phyloP scores from a whole-genome alignment of 352 stramenopile genomes.

The Phytophthora citricola region DNA sequence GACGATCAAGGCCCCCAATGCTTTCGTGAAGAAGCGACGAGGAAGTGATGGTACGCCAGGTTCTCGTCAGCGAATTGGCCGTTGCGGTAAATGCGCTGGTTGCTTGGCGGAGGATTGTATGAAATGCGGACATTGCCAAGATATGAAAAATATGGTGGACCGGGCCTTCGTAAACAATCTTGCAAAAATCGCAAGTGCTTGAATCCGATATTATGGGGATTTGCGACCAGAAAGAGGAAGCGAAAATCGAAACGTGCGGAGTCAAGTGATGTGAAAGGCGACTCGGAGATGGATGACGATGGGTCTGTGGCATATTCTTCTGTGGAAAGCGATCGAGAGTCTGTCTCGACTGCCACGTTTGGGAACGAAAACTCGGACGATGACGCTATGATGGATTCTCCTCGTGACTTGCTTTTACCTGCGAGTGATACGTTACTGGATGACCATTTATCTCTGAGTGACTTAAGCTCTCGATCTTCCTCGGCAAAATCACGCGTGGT shows the following conservation, averaged over 20 bases:
- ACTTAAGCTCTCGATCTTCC: slow-evolving; percentile 41
- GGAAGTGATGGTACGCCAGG: slow-evolving; percentile 37
- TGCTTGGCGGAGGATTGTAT: slow-evolving; percentile 87
- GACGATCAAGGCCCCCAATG: slow-evolving; percentile 26
- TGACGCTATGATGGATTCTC: slow-evolving; percentile 39
- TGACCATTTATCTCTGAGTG: slow-evolving; percentile 47
- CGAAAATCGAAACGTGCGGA: slow-evolving; percentile 32
- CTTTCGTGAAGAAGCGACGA: slow-evolving; percentile 43
- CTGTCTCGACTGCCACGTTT: slow-evolving; percentile 36
- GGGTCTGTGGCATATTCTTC: slow-evolving; percentile 52
- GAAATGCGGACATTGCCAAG: slow-evolving; percentile 87
- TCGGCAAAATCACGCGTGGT: slow-evolving; percentile 66
- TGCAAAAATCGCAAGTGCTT: slow-evolving; percentile 89
- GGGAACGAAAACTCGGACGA: slow-evolving; percentile 35
- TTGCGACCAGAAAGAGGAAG: slow-evolving; percentile 50
- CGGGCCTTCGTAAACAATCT: slow-evolving; percentile 86
- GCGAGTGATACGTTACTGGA: slow-evolving; percentile 44
- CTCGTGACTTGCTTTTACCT: slow-evolving; percentile 44
- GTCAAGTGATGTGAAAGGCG: slow-evolving; percentile 36
- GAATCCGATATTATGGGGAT: slow-evolving; percentile 71
- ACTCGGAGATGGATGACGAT: slow-evolving; percentile 55
- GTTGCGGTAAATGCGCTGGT: slow-evolving; percentile 80
- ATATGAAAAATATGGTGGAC: slow-evolving; percentile 93
- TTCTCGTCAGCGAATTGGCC: slow-evolving; percentile 74
- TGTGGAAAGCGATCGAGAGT: slow-evolving; percentile 64